These are phyloP conservation scores for Stagonosporopsis vannaccii DNA, from an alignment of 2,329 filamentous ascomycete genomes.

Conservation along the genomic window DNA sequence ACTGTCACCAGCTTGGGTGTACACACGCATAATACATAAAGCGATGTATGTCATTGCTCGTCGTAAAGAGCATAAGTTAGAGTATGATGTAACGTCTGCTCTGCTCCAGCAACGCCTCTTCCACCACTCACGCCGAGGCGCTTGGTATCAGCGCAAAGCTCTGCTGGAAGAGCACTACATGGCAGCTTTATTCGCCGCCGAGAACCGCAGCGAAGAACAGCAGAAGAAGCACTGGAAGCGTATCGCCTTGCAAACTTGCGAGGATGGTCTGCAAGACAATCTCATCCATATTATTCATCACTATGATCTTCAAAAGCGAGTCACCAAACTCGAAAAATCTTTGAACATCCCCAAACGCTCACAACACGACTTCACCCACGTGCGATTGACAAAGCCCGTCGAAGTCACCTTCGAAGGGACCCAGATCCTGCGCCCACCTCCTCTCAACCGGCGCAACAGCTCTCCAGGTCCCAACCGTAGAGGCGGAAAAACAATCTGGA, in stretches of 20 bases:
- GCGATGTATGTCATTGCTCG: conserved; percentile 79
- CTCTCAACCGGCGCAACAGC: conserved; percentile 39
- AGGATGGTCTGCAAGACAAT: conserved; percentile 83
- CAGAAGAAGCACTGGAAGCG: conserved; percentile 86
- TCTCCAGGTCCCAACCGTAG: conserved; percentile 45
- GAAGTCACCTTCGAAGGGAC: conserved; percentile 80
- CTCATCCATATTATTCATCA: conserved; percentile 93
- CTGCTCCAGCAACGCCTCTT: conserved; percentile 84
- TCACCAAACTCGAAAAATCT: conserved; percentile 87
- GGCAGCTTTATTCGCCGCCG: conserved; percentile 55
- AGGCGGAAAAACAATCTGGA: conserved; percentile 82
- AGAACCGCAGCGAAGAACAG: conserved; percentile 55
- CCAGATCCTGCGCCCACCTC: conserved; percentile 69
- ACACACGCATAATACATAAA: conserved; percentile 92
- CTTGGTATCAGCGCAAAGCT: conserved; percentile 96
- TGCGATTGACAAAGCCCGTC: conserved; percentile 75
- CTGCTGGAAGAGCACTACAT: conserved; percentile 96
- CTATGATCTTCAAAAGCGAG: conserved; percentile 90
- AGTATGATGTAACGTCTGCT: conserved; percentile 76
- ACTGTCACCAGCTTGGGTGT: conserved; percentile 91
- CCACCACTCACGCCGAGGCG: conserved; percentile 81
- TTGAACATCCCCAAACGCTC: conserved; percentile 82
- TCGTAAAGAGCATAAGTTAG: conserved; percentile 79
- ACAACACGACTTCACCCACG: conserved; percentile 93
- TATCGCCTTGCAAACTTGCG: conserved; percentile 80